A percentile compares a stretch with the other conserved stretches of the same genome.
These are phyloP conservation scores for Arachnomyces sp. DNA, from an alignment of 2,329 filamentous ascomycete genomes.

Conservation along the genomic window DNA sequence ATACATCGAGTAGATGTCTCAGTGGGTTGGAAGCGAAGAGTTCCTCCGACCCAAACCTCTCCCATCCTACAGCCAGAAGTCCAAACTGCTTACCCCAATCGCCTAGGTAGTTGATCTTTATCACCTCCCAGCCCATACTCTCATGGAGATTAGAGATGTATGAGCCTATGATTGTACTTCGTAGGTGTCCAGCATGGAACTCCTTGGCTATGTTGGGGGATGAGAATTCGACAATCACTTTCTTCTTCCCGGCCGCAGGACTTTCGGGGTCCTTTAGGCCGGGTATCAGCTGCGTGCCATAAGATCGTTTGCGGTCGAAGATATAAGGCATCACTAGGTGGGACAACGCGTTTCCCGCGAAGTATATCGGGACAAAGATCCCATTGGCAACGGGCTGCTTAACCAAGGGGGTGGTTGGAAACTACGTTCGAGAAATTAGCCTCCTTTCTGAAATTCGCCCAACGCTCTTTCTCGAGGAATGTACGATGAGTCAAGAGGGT, in stretches of 20 bases:
- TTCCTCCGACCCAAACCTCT: conserved; percentile 66
- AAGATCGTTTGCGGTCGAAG: conserved; percentile 52
- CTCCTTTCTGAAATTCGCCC: too few species aligned
- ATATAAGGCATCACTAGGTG: conserved; percentile 62
- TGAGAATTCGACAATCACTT: conserved; percentile 73
- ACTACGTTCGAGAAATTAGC: conserved; percentile 37
- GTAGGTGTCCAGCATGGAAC: conserved; percentile 65
- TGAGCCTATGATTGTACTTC: conserved; percentile 68
- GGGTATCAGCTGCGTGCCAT: conserved; percentile 54
- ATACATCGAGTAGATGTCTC: conserved; percentile 73
- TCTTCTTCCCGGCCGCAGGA: conserved; percentile 49
- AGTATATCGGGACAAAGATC: conserved; percentile 70
- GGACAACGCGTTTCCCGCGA: conserved; percentile 60
- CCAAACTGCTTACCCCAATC: conserved; percentile 59
- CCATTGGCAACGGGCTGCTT: conserved; percentile 59
- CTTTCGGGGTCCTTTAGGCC: conserved; percentile 56
- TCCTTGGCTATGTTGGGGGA: conserved; percentile 82
- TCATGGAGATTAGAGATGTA: conserved; percentile 64
- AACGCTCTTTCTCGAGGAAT: too few species aligned
- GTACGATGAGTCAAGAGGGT: background rate
- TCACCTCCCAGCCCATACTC: conserved; percentile 60
- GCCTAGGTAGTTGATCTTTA: conserved; percentile 66
- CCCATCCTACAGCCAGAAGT: conserved; percentile 63
- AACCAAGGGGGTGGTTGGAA: conserved; percentile 65
- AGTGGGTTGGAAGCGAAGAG: conserved; percentile 65